Evolutionary conservation across 73 alveolate genomes (phyloP), one percentile per base, ranked within the genome.

Genomic region (Strombidium stylifer): DNA sequence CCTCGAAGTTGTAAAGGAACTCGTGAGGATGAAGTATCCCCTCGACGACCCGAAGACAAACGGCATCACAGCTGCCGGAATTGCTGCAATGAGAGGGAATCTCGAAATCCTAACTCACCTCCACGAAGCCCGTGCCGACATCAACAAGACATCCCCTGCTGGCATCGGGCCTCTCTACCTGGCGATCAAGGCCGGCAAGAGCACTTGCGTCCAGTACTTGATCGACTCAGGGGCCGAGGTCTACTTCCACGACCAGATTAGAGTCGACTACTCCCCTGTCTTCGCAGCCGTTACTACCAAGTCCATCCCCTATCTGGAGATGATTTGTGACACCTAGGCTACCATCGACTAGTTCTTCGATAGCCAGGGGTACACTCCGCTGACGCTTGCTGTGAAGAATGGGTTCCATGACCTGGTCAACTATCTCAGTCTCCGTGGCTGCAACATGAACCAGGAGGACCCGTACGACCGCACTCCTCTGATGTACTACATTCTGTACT

Each of bases 91-190:
- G 19, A 67, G 51, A 23, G 81, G 81, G 6, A 18, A 51, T 34
- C 4, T 51, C 3, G 36, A 35, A 20, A 3, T 67, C 1, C 47
- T 67, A 1, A 23, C 49, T 1, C 7, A 31, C 8, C 60, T 67
- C 2, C 19, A 41, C 4, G 16, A 34, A 31, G 81, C 70, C 12
- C 49, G 60, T 11, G 70, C 81, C 2, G 81, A 67, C 37, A 10
- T 67, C 8, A 16, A 19, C 12, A 3, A 19, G 5, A 19, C 70
- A 2, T 50, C 70, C n/a, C 30, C 54, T 11, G 25, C 15, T 19
- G 81, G 81, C 32, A 50, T 67, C 6, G 64, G 81, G 23, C 71
- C 81, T 20, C 54, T 67, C 15, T 67, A 31, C 54, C 59, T 67
- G 34, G 81, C 81, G 12, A 53, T 67, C 7, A 67, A 50, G 39